phyloP scores from a whole-genome alignment of 2,329 filamentous ascomycete genomes.

The Fusarium burgessii region DNA sequence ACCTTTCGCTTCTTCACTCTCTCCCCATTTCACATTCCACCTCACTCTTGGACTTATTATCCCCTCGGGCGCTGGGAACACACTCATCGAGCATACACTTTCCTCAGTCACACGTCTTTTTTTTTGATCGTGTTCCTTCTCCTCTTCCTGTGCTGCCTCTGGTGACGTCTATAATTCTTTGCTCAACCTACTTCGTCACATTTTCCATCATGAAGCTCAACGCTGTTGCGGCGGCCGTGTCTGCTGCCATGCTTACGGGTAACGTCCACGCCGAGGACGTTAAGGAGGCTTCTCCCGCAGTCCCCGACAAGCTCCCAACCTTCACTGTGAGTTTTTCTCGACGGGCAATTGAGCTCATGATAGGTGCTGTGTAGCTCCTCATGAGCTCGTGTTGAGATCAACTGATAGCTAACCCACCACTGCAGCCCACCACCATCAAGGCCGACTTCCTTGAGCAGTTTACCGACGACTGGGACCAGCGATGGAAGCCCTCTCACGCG shows the following conservation, averaged over 20 bases:
- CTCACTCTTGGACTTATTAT: constrained; percentile 46
- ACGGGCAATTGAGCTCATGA: constrained; percentile 4
- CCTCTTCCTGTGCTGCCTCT: constrained; percentile 36
- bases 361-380: not conserved
- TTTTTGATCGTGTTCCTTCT: constrained; percentile 17
- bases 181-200: constrained; percentile 61
- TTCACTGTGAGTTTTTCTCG: constrained; percentile 79
- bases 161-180: constrained; percentile 34
- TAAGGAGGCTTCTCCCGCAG: constrained; percentile 60
- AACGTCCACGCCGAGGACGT: constrained; percentile 76
- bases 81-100: constrained; percentile 12
- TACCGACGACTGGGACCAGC: constrained; percentile 91
- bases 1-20: constrained; percentile 38
- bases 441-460: constrained; percentile 98
- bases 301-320: constrained; percentile 74
- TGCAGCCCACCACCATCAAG: constrained; percentile 86
- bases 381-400: constrained; percentile 4
- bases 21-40: constrained; percentile 43
- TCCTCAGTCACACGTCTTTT: constrained; percentile 11
- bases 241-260: constrained; percentile 78
- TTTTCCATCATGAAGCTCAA: constrained; percentile 82
- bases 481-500: constrained; percentile 95
- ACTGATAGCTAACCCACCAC: constrained; percentile 44
- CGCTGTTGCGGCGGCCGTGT: constrained; percentile 79
- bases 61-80: constrained; percentile 49